Percentiles rank a stretch among this genome's conserved stretches.
phyloP scores from a whole-genome alignment of 495 filamentous ascomycete species.

The Bombardia bombarda region DNA sequence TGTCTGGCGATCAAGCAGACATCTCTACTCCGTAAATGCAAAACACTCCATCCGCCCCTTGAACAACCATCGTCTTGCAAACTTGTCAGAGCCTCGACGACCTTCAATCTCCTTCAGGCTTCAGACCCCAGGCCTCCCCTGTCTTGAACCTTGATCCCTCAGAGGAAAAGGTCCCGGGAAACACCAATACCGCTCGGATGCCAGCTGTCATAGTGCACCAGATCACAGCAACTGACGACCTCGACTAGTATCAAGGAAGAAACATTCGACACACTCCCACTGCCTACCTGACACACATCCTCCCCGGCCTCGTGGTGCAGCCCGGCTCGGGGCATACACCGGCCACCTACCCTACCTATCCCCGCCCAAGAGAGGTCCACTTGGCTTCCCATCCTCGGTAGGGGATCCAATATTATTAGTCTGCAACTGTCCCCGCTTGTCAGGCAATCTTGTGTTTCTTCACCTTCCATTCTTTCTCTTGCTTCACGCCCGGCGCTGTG shows the following conservation, averaged over 20 bases:
- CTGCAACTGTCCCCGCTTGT: too few species aligned
- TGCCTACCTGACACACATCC: slow-evolving; percentile 33
- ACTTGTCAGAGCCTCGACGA: slow-evolving; percentile 28
- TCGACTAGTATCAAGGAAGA: slow-evolving; percentile 25
- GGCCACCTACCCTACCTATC: too few species aligned
- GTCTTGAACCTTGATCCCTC: slow-evolving; percentile 5
- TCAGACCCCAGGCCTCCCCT: slow-evolving; percentile 7
- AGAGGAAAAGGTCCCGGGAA: slow-evolving; percentile 6
- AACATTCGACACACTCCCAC: slow-evolving; percentile 33
- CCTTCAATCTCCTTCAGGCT: slow-evolving; percentile 2
- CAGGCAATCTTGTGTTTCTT: too few species aligned
- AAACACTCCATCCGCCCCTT: slow-evolving; percentile 28
- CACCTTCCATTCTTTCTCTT: too few species aligned
- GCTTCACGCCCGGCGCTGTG: slow-evolving; percentile 34
- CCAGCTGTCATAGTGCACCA: slow-evolving; percentile 39
- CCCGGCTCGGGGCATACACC: too few species aligned
- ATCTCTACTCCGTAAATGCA: slow-evolving; percentile 26
- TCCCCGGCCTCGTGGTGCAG: slow-evolving; percentile 17
- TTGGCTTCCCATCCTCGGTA: too few species aligned
- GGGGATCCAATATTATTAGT: too few species aligned
- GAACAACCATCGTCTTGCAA: slow-evolving; percentile 15
- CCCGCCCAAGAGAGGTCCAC: too few species aligned
- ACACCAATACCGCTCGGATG: slow-evolving; percentile 37
- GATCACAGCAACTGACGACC: slow-evolving; percentile 34
- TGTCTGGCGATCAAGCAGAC: slow-evolving; percentile 26